Evolutionary conservation across 2,329 filamentous ascomycete species (phyloP), one percentile per base, ranked within the genome.

Genomic region (Ophiosphaerella korrae): DNA sequence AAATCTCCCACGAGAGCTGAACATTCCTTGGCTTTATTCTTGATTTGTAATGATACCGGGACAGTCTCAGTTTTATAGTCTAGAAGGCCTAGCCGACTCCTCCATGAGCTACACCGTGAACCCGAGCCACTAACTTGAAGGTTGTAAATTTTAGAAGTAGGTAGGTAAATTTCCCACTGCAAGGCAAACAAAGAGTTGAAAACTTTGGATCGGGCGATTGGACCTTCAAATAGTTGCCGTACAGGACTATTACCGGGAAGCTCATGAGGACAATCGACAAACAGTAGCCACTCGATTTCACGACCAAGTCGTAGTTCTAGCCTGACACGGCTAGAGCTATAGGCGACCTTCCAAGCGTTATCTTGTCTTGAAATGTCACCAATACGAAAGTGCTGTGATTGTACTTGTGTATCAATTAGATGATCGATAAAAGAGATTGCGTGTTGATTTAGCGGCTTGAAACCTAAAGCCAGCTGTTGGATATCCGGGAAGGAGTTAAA

Each of bases 1-100:
- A 86, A 88, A 0, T 63, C 63, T 2, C 85, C 85, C 2, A 63
- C 65, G 9, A 86, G 64, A 44, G 79, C 70, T 3, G 45, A 13
- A 3, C 32, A 21, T 12, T 50, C 35, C 1, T 42, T 18, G 59
- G 40, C 18, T 72, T 72, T 7, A 75, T 62, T 13, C 12, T 72
- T 58, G 2, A 87, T 64, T 1, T 67, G 50, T 2, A 86, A 66
- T 1, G 64, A 52, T 5, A 70, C 65, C 63, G 78, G 82, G 2
- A 84, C 65, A 42, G 72, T 75, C 42, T 78, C 74, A 2, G 75
- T 48, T 5, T 64, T 55, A 42, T 75, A 78, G 1, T 73, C 65
- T 2, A 69, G 62, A 11, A 80, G 57, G 5, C 70, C 73, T 2
- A 73, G 55, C 0, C 66, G 60, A 16, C 68, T 69, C 50, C 68